Evolutionary conservation across 2,329 filamentous ascomycete species (phyloP).

Genomic region (Ascochyta clinopodiicola): DNA sequence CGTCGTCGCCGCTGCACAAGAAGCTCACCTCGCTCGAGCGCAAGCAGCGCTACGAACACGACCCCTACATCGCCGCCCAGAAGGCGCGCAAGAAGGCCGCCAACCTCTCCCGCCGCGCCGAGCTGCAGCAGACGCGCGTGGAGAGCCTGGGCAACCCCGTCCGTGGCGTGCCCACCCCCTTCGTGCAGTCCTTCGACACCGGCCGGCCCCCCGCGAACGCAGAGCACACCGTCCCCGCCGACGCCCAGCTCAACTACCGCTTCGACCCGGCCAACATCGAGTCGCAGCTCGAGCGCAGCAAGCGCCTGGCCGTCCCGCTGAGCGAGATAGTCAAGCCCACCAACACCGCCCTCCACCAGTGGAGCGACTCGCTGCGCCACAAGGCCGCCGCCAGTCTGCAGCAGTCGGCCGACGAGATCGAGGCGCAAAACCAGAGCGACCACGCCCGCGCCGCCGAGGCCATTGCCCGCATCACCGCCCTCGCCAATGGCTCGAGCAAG

Average conservation of each 20-base stretch:
- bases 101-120: slow-evolving; percentile 76
- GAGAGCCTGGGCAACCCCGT: slow-evolving; percentile 77
- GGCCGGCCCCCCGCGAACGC: slow-evolving; percentile 50
- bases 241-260: slow-evolving; percentile 74
- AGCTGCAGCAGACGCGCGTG: slow-evolving; percentile 70
- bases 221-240: slow-evolving; percentile 32
- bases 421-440: slow-evolving; percentile 37
- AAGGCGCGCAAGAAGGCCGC: slow-evolving; percentile 82
- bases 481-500: slow-evolving; percentile 78
- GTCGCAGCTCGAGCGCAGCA: slow-evolving; percentile 70
- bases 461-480: slow-evolving; percentile 76
- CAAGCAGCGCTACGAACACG: slow-evolving; percentile 70
- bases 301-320: slow-evolving; percentile 68
- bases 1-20: slow-evolving; percentile 68
- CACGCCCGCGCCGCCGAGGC: slow-evolving; percentile 77
- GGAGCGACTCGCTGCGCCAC: slow-evolving; percentile 12
- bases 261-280: slow-evolving; percentile 72
- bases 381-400: slow-evolving; percentile 8
- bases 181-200: slow-evolving; percentile 80
- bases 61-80: slow-evolving; percentile 84
- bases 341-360: slow-evolving; percentile 7
- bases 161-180: slow-evolving; percentile 78
- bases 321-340: slow-evolving; percentile 21
- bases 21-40: slow-evolving; percentile 47
- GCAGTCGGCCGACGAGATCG: slow-evolving; percentile 29